Conservation (phyloP, 257 asterid species). For the Solanum tarapatanum region DNA sequence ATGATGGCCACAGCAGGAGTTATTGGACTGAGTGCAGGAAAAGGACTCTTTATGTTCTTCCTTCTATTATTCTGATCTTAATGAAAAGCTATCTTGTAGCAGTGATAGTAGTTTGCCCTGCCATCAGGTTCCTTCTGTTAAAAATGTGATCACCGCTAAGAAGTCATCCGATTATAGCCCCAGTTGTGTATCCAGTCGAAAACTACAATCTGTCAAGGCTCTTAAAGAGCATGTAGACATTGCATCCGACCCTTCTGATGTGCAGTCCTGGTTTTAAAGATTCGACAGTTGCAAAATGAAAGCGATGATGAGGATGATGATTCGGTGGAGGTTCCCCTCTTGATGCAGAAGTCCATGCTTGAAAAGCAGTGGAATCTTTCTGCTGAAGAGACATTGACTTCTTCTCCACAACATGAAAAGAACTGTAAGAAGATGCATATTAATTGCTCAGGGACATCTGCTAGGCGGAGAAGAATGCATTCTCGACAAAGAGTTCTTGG, state of each 20-base stretch:
- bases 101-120: constrained; percentile 9
- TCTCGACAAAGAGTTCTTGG: constrained; percentile 21
- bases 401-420: constrained; percentile 2
- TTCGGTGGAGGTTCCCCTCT: constrained; percentile 59
- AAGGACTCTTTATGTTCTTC: constrained; percentile 51
- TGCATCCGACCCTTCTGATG: constrained; percentile 20
- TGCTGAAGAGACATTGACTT: constrained; percentile 1
- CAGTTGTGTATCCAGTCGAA: constrained; percentile 21
- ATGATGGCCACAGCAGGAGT: constrained; percentile 75
- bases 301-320: background rate
- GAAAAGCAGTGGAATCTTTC: constrained; percentile 93
- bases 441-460: constrained; percentile 57
- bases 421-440: constrained; percentile 23
- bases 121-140: constrained; percentile 24
- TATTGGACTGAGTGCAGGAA: constrained; percentile 62
- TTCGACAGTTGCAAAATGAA: constrained; percentile 13
- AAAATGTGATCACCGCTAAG: constrained; percentile 23
- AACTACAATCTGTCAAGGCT: constrained; percentile 22
- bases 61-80: constrained; percentile 43
- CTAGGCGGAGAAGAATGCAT: constrained; percentile 65
- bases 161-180: constrained; percentile 21
- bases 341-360: constrained; percentile 78
- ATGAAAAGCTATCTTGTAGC: constrained; percentile 41
- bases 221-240: constrained; percentile 34
- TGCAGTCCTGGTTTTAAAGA: constrained; percentile 24